These are phyloP conservation scores for Aspergillus fischeri DNA, from an alignment of 2,329 filamentous ascomycete genomes.

Conservation along the genomic window DNA sequence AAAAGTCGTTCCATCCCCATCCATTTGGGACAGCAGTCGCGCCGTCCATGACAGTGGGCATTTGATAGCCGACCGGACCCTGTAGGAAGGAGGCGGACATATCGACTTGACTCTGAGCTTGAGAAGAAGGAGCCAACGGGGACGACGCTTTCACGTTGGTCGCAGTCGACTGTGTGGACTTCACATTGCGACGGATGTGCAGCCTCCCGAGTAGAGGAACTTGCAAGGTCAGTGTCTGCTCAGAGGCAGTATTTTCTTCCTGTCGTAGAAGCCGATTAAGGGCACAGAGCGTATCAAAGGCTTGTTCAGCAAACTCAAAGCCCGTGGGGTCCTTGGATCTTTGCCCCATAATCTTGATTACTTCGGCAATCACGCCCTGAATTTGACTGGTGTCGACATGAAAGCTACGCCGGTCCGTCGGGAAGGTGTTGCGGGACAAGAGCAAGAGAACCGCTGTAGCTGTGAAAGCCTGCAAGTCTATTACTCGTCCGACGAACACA, in stretches of 20 bases:
- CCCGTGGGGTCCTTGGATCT: constrained; percentile 4
- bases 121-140: not conserved
- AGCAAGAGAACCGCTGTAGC: constrained; percentile 12
- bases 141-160: not conserved
- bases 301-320: constrained; percentile 7
- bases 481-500: constrained; percentile 9
- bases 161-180: not conserved
- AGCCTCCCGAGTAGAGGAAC: constrained; percentile 16
- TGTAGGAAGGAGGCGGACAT: not conserved
- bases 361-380: constrained; percentile 2
- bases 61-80: not conserved
- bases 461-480: constrained; percentile 16
- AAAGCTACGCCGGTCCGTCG: constrained; percentile 4
- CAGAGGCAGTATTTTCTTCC: not conserved
- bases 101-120: not conserved
- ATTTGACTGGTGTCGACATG: constrained; percentile 8
- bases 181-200: constrained; percentile 13
- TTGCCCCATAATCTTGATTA: constrained; percentile 8
- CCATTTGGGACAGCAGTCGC: not conserved
- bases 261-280: constrained; percentile 9
- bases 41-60: not conserved
- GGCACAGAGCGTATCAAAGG: constrained; percentile 6
- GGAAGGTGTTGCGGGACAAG: constrained; percentile 6
- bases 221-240: constrained; percentile 9
- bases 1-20: constrained; percentile 3